Base-by-base conservation (phyloP, 768 basidiomycete species). In the Hortiboletus campestris region DNA sequence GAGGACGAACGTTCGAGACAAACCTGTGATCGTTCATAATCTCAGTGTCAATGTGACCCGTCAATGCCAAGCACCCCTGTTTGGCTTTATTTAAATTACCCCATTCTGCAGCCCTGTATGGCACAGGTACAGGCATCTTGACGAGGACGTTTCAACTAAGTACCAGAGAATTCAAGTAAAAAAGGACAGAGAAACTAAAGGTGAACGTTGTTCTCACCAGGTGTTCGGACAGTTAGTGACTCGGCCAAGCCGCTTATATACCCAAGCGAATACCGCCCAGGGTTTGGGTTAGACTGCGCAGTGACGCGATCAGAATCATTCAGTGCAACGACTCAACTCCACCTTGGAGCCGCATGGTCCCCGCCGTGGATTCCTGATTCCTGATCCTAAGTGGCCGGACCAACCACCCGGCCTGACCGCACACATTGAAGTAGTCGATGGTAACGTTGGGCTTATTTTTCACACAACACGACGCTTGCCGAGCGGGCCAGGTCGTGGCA, bases 71-170 rank as follows among this genome's bases (percentile, higher is more conserved):
- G 36, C 20, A 29, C 3, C 40, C 49, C 25, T 71, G 64, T 69
- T 71, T 69, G 69, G 69, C 41, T 29, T 61, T 69, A 60, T 69
- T 69, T 64, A 54, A 59, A 34, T 53, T 53, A 10, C 20, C 40
- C 53, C 51, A 44, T 63, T 59, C 60, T 51, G 58, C 36, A 32
- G n/a, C 8, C 45, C 49, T 28, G 25, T 53, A 28, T 14, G 64
- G 59, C 12, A 67, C 59, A 0, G 64, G 59, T 0, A 66, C 67
- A 0, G 67, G 67, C 67, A 68, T 67, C 19, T 17, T 19, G 39
- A 36, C n/a, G 20, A n/a, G n/a, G n/a, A 38, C 36, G 20, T 43
- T 43, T 43, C 38, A 19, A 34, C 0, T 34, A 34, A 39, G 38
- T 19, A 19, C 39, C 12, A 38, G 17, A 19, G 39, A n/a, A n/a